phyloP scores from a whole-genome alignment of 2,329 filamentous ascomycete species.

The Lasiodiplodia theobromae region DNA sequence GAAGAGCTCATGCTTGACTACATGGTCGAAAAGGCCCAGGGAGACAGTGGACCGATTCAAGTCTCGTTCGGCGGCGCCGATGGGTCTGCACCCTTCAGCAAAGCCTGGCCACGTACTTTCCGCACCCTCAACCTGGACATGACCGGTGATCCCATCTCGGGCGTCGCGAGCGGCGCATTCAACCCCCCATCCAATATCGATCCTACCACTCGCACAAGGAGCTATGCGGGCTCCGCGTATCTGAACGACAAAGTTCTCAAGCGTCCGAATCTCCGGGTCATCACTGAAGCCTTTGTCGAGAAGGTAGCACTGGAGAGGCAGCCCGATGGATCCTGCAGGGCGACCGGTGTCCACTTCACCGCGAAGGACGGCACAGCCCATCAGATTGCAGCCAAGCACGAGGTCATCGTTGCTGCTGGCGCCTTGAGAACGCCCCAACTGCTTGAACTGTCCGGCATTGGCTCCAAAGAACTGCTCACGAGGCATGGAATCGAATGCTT shows the following conservation, averaged over 20 bases:
- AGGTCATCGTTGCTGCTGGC: conserved; percentile 42
- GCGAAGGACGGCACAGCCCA: conserved; percentile 23
- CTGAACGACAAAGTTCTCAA: conserved; percentile 31
- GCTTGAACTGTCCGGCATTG: conserved; percentile 44
- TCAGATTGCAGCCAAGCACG: conserved; percentile 36
- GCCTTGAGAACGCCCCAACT: conserved; percentile 41
- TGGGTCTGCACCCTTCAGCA: conserved; percentile 13
- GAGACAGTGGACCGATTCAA: conserved; percentile 33
- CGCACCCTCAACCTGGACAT: conserved; percentile 31
- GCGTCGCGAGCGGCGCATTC: conserved; percentile 30
- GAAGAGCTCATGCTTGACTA: conserved; percentile 33
- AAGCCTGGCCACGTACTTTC: conserved; percentile 34
- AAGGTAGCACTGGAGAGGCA: conserved; percentile 30
- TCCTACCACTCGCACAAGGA: conserved; percentile 29
- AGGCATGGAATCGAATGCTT: conserved; percentile 28
- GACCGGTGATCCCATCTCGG: conserved; percentile 31
- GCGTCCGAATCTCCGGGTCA: conserved; percentile 36
- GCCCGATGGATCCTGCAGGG: conserved; percentile 17
- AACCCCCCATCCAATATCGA: conserved; percentile 28
- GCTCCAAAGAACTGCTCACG: conserved; percentile 30
- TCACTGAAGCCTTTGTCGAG: conserved; percentile 23
- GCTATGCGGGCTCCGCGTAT: conserved; percentile 35
- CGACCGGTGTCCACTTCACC: conserved; percentile 22
- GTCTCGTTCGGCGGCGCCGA: conserved; percentile 29
- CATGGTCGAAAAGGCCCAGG: conserved; percentile 29